Base-by-base conservation (phyloP, 352 stramenopile genomes). In the Stramenopiles sp. region DNA sequence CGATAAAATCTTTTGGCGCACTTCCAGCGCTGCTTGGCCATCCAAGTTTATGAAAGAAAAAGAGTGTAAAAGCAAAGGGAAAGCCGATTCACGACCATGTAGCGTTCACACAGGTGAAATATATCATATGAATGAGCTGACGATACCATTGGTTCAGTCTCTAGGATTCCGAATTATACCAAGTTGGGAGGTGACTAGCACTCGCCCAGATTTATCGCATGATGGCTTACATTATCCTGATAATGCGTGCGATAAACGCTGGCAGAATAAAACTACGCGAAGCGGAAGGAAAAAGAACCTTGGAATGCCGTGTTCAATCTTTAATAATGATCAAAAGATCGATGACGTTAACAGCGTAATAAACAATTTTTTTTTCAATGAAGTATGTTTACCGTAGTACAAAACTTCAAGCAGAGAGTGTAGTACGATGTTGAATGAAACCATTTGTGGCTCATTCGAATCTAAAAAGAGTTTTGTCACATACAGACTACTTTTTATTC, bases 81-180 rank as follows among this genome's bases (percentile, higher is more conserved):
- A 78, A 31, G 8, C 1, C 4, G 71, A 78, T 33, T 14, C 4
- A 14, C 71, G 71, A 8, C 71, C 71, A 33, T 78, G 71, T 14
- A 78, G 31, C 8, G 71, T 78, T 14, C 71, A 78, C 14, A 78
- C 71, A 31, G 71, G 71, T 31, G 71, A 78, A 31, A 78, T 78
- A 78, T 33, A 33, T 31, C 30, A 78, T 14, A 33, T 33, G 30
- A 78, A 78, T 33, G 4, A 78, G 14, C 8, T 31, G 22, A 33
- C 4, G 4, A 78, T 14, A 14, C 71, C 71, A 33, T 31, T 33
- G 14, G 14, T 78, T 33, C 30, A 8, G 4, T 14, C 71, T 14
- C 8, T 78, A 14, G 71, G 71, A 14, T 78, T 78, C 22, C 1
- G 14, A 78, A 14, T 33, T 33, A 14, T 78, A 31, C 71, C 71